phyloP scores from a whole-genome alignment of 2,329 filamentous ascomycete genomes.

The Coniella lustricola region DNA sequence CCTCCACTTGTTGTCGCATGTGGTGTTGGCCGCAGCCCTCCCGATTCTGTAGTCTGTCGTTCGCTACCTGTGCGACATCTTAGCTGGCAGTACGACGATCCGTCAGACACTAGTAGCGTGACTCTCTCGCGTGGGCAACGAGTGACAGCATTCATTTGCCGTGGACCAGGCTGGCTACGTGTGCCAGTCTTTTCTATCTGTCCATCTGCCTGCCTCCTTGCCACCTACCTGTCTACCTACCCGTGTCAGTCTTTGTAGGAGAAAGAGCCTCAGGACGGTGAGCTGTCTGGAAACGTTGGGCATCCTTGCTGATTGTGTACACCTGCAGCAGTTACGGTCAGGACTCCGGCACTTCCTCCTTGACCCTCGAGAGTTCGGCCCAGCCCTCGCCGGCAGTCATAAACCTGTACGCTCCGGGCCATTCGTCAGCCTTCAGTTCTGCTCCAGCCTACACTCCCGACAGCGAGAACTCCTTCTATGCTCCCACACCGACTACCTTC shows the following conservation, averaged over 20 bases:
- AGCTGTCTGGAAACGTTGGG: constrained; percentile 16
- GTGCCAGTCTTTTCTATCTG: too few relatives aligned
- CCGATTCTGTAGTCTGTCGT: constrained; percentile 33
- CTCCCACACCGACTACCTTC: constrained; percentile 33
- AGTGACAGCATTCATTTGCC: constrained; percentile 17
- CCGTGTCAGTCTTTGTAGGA: too few relatives aligned
- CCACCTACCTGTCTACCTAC: too few relatives aligned
- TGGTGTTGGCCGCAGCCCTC: constrained; percentile 29
- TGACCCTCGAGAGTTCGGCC: constrained; percentile 45
- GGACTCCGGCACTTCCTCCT: constrained; percentile 43
- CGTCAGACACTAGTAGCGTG: constrained; percentile 17
- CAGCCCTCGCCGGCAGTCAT: constrained; percentile 42
- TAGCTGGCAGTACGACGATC: constrained; percentile 38
- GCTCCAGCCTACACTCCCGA: constrained; percentile 44
- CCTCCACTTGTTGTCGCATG: constrained; percentile 14
- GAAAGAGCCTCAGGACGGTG: too few relatives aligned
- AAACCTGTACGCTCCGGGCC: constrained; percentile 40
- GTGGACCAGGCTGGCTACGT: too few relatives aligned
- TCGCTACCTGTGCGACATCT: constrained; percentile 34
- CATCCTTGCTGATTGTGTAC: constrained; percentile 22
- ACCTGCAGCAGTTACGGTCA: constrained; percentile 43
- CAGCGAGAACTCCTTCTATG: constrained; percentile 40
- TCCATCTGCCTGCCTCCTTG: too few relatives aligned
- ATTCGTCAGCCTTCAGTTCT: constrained; percentile 37
- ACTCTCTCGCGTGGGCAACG: constrained; percentile 20